These are phyloP conservation scores for Saksenaea vasiformis DNA, from an alignment of 371 early-diverging fungal species.

Conservation along the genomic window DNA sequence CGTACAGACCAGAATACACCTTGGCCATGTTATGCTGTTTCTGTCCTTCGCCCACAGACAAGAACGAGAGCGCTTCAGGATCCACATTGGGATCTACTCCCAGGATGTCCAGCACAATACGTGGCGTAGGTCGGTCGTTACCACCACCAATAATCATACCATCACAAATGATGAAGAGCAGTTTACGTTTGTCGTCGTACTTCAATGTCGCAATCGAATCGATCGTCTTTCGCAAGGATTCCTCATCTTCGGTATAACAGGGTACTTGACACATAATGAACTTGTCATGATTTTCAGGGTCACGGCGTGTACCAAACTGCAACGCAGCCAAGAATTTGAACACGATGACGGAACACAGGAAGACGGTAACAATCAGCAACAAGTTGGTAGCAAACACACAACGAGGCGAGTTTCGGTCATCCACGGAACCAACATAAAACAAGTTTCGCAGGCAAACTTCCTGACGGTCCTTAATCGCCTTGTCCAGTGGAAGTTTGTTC, in stretches of 20 bases:
- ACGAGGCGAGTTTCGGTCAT: constrained; percentile 70
- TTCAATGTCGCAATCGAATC: constrained; percentile 66
- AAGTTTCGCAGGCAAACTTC: constrained; percentile 71
- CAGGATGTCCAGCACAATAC: constrained; percentile 80
- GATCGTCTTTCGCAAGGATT: constrained; percentile 64
- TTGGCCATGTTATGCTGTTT: constrained; percentile 85
- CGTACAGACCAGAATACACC: constrained; percentile 87
- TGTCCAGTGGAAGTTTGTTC: constrained; percentile 35
- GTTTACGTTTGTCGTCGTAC: constrained; percentile 70
- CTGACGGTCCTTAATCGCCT: constrained; percentile 25
- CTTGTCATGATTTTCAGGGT: constrained; percentile 79
- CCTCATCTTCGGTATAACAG: constrained; percentile 78
- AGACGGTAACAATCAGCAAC: constrained; percentile 68
- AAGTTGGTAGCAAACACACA: constrained; percentile 87
- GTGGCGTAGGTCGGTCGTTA: constrained; percentile 88
- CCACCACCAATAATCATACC: constrained; percentile 88
- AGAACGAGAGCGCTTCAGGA: constrained; percentile 81
- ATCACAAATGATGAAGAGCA: constrained; percentile 76
- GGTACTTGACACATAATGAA: constrained; percentile 86
- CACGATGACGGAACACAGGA: constrained; percentile 80
- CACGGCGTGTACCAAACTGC: constrained; percentile 58
- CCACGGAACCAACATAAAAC: constrained; percentile 82
- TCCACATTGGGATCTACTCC: constrained; percentile 74
- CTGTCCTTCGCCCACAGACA: constrained; percentile 78
- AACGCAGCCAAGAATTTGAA: constrained; percentile 90